phyloP scores from a whole-genome alignment of 148 eudicot genomes.

The Fallopia convolvulus region DNA sequence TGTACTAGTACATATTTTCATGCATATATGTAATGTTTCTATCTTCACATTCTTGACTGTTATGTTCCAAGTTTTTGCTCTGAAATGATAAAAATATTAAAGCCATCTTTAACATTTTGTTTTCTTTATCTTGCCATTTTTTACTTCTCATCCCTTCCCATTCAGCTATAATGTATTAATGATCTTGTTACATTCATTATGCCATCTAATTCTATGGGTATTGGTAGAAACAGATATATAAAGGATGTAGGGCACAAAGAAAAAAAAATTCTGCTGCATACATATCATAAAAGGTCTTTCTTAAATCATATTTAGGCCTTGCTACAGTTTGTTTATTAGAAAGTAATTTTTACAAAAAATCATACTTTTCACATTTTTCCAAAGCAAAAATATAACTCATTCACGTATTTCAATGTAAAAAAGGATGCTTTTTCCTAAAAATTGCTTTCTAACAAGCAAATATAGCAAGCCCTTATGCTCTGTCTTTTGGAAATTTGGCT shows the following conservation, averaged over 20 bases:
- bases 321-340: no score
- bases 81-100: not conserved
- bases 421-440: no score
- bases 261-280: not conserved
- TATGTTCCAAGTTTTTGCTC: not conserved
- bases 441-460: no score
- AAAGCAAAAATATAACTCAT: no score
- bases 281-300: not conserved
- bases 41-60: not conserved
- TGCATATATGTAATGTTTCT: not conserved
- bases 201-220: not conserved
- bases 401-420: no score
- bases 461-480: not conserved
- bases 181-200: not conserved
- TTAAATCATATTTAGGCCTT: not conserved
- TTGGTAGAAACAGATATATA: not conserved
- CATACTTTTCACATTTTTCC: no score
- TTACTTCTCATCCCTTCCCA: not conserved
- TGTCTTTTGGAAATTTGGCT: not conserved
- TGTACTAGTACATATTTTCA: not conserved
- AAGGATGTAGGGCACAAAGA: not conserved
- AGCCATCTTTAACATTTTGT: not conserved
- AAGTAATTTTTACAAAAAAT: no score
- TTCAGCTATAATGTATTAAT: not conserved
- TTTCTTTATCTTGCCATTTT: not conserved